Percentiles rank a stretch among this genome's conserved stretches.
These are phyloP conservation scores for Madurella fahalii DNA, from an alignment of 2,329 filamentous ascomycete species.

Conservation along the genomic window DNA sequence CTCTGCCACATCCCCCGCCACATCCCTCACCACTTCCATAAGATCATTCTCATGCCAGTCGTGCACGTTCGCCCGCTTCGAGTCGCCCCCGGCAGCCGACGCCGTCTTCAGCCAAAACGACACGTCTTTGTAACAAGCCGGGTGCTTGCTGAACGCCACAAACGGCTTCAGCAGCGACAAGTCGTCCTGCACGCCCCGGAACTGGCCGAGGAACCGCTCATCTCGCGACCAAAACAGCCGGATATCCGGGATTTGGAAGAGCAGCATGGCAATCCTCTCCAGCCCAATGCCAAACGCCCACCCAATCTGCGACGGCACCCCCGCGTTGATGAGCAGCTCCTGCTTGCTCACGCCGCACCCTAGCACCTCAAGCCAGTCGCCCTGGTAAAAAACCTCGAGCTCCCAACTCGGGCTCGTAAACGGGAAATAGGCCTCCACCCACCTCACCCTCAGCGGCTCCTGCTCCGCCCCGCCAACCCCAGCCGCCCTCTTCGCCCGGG, in stretches of 20 bases:
- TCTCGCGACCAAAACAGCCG: conserved; percentile 93
- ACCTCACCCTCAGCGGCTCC: conserved; percentile 79
- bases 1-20: conserved; percentile 80
- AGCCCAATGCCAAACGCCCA: conserved; percentile 97
- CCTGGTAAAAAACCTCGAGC: conserved; percentile 89
- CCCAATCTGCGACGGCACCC: conserved; percentile 69
- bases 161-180: conserved; percentile 57
- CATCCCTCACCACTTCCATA: conserved; percentile 87
- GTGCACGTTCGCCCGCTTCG: conserved; percentile 33
- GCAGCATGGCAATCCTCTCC: conserved; percentile 93
- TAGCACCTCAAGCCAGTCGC: conserved; percentile 92
- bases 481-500: conserved; percentile 66
- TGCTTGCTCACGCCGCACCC: conserved; percentile 91
- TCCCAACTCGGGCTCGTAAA: conserved; percentile 97
- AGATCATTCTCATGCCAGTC: conserved; percentile 91
- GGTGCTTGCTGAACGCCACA: conserved; percentile 85
- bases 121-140: conserved; percentile 84
- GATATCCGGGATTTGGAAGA: conserved; percentile 95
- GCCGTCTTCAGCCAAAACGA: conserved; percentile 75
- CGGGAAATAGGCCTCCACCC: conserved; percentile 97
- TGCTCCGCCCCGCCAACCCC: conserved; percentile 42
- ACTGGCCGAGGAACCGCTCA: conserved; percentile 80
- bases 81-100: conserved; percentile 45
- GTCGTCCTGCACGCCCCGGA: conserved; percentile 57
- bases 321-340: conserved; percentile 71